phyloP scores from a whole-genome alignment of 495 filamentous ascomycete species.

The Beverwykella pulmonaria region DNA sequence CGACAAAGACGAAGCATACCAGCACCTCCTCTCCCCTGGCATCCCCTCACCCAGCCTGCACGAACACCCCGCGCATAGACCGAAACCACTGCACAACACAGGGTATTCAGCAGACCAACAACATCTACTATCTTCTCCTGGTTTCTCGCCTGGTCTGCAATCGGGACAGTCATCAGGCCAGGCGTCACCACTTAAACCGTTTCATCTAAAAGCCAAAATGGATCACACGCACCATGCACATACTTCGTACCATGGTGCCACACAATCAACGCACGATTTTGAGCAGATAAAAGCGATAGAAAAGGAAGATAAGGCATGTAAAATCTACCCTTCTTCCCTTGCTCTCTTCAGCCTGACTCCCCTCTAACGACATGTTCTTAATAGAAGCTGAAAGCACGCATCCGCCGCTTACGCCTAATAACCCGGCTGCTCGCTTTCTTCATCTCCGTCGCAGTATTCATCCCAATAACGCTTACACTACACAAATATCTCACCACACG shows the following conservation, averaged over 20 bases:
- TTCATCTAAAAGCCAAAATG: not conserved
- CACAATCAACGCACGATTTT: not conserved
- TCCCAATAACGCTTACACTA: constrained; percentile 39
- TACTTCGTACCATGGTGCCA: not conserved
- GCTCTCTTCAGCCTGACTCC: not conserved
- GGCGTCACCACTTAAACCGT: constrained; percentile 13
- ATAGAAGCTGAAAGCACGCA: constrained; percentile 35
- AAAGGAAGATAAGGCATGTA: constrained; percentile 19
- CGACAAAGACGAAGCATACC: not conserved
- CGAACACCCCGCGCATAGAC: not conserved
- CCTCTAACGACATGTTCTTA: not conserved
- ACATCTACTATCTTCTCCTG: constrained; percentile 4
- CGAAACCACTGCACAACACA: not conserved
- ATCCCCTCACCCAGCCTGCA: not conserved
- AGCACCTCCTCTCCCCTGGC: not conserved
- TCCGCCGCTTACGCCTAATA: constrained; percentile 38
- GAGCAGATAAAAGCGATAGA: constrained; percentile 13
- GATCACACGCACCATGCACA: not conserved
- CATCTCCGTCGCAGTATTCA: constrained; percentile 34
- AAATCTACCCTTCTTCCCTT: not conserved
- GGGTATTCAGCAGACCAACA: not conserved
- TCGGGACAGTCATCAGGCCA: constrained; percentile 2
- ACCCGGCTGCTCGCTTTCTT: constrained; percentile 34
- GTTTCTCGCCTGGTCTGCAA: not conserved
- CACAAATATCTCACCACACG: constrained; percentile 41